These are phyloP conservation scores for Echria macrotheca DNA, from an alignment of 495 filamentous ascomycete species.

Conservation along the genomic window DNA sequence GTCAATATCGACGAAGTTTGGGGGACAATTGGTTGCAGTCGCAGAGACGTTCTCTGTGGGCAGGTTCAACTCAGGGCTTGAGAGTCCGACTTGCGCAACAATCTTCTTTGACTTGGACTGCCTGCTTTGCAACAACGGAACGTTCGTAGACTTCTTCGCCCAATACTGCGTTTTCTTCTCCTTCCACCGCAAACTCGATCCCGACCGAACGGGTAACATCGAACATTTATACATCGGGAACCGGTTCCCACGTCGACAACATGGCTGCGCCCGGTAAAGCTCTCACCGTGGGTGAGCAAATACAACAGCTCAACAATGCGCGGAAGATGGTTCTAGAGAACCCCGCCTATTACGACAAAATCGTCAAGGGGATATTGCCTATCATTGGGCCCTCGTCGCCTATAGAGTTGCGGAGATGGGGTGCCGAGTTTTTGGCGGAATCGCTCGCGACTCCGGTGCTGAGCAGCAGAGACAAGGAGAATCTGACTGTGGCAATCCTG, in stretches of 20 bases:
- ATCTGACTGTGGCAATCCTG: constrained; percentile 63
- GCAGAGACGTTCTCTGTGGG: no score
- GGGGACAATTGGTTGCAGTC: no score
- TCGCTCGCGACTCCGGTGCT: constrained; percentile 85
- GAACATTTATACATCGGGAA: no score
- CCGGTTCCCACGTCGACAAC: no score
- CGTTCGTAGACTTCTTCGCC: constrained; percentile 13
- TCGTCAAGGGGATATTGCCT: constrained; percentile 83
- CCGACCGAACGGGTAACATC: no score
- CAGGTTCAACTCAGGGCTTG: no score
- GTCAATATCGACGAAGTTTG: no score
- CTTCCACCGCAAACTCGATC: background rate
- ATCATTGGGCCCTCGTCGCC: constrained; percentile 71
- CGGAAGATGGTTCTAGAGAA: constrained; percentile 83
- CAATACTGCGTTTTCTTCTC: background rate
- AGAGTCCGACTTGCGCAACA: no score
- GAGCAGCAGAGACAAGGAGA: constrained; percentile 65
- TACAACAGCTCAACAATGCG: constrained; percentile 79
- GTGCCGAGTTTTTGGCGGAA: constrained; percentile 91
- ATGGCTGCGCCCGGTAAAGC: constrained; percentile 39
- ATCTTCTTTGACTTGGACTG: constrained; percentile 13
- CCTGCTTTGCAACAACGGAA: background rate
- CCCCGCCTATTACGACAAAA: constrained; percentile 76
- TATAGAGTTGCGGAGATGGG: constrained; percentile 88
- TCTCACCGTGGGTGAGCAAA: constrained; percentile 63